phyloP scores from a whole-genome alignment of 805 yeast genomes.

The Wickerhamomyces ciferrii region DNA sequence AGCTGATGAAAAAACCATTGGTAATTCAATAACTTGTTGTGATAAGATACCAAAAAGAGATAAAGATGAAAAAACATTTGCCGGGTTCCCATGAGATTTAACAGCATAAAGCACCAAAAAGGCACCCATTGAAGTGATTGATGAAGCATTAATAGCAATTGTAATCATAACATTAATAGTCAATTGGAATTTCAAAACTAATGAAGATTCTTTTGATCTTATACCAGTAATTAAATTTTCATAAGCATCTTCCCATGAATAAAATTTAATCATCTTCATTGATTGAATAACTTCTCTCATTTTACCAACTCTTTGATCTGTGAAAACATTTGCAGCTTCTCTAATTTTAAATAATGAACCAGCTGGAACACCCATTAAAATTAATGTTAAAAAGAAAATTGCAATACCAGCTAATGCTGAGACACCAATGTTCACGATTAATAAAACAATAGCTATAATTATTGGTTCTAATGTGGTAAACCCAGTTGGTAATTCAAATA shows the following conservation, averaged over 20 bases:
- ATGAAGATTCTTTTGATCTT: conserved; percentile 52
- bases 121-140: conserved; percentile 49
- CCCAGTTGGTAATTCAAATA: conserved; percentile 51
- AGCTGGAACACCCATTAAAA: conserved; percentile 35
- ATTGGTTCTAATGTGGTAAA: conserved; percentile 50
- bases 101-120: conserved; percentile 33
- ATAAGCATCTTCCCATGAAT: conserved; percentile 85
- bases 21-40: conserved; percentile 54
- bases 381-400: conserved; percentile 35
- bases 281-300: conserved; percentile 54
- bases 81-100: conserved; percentile 40
- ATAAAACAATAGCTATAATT: conserved; percentile 50
- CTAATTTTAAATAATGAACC: conserved; percentile 42
- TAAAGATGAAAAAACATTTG: conserved; percentile 61
- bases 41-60: conserved; percentile 60
- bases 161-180: conserved; percentile 42
- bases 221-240: conserved; percentile 40
- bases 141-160: conserved; percentile 39
- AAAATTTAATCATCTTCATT: conserved; percentile 67
- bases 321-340: conserved; percentile 41
- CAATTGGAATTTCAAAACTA: conserved; percentile 50
- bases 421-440: conserved; percentile 62
- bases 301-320: conserved; percentile 56
- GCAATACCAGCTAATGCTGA: conserved; percentile 62
- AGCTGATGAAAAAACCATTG: conserved; percentile 40